A percentile compares a stretch with the other conserved stretches of the same genome.
Conservation (phyloP, 139 green algal species). For the Micractinium conductrix region DNA sequence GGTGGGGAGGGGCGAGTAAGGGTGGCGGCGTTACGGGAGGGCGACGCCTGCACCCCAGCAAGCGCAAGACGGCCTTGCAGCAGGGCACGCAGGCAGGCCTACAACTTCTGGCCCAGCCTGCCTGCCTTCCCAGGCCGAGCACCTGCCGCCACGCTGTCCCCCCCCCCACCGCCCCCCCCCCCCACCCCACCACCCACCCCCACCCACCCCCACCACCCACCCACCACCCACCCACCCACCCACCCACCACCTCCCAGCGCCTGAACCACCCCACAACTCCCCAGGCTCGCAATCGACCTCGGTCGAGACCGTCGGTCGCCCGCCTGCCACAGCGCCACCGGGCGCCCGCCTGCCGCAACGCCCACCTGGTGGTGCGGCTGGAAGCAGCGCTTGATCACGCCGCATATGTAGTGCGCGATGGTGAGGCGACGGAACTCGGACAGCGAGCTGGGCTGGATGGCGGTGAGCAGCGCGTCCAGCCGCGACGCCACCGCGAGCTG, state of each 20-base stretch:
- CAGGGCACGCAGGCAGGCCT: no score
- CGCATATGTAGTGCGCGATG: slow-evolving; percentile 31
- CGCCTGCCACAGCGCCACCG: no score
- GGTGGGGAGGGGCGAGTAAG: not conserved
- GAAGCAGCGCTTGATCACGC: slow-evolving; percentile 41
- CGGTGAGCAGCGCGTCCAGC: slow-evolving; percentile 31
- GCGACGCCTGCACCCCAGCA: not conserved
- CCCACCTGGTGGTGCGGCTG: slow-evolving; percentile 26
- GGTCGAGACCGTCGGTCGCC: no score
- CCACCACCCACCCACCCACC: not conserved
- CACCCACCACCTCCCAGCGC: not conserved
- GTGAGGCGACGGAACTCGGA: slow-evolving; percentile 33
- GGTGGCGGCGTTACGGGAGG: not conserved
- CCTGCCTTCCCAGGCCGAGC: no score
- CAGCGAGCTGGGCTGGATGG: slow-evolving; percentile 31
- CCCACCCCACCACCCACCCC: no score
- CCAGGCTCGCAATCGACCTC: no score
- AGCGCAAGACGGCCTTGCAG: not conserved
- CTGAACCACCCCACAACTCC: no score
- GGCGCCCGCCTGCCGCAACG: no score
- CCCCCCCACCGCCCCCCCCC: no score
- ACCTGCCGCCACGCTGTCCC: no score
- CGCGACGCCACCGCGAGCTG: not conserved
- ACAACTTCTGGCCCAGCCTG: no score
- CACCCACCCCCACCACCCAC: no score